Evolutionary conservation across 2,329 filamentous ascomycete species (phyloP), one percentile per base, ranked within the genome.

Genomic region (Talaromyces pinophilus): DNA sequence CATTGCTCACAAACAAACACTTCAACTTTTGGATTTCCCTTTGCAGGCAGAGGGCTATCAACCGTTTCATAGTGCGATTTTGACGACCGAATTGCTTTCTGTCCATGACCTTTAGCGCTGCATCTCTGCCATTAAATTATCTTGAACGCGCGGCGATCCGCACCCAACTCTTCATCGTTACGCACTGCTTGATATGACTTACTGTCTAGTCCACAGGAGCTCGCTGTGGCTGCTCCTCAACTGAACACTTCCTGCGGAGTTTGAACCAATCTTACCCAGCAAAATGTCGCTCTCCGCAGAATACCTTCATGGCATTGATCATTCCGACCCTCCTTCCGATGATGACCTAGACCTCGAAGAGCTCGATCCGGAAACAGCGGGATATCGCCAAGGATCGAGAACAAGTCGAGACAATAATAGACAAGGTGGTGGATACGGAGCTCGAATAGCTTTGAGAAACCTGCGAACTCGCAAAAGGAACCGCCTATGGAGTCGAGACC

Each of bases 391-490:
- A 42, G 63, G 68, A 8, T 57, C 70, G 28, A 70, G 73, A 42
- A 38, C 64, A 15, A 76, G 75, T 28, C 69, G 71, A 54, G 76
- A 78, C 22, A 75, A 76, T 33, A 64, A 72, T 1, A 65, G 68
- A 15, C 69, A 68, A 54, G 71, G 72, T 67, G 67, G 70, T 64
- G 69, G 72, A 44, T 76, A 76, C 71, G 77, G 75, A 22, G 76
- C 78, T n/a, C 77, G 76, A 11, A 81, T 82, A 62, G 79, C 80
- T 3, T 67, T 82, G 42, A 76, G 78, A 59, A 87, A 85, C 70
- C 72, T 88, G 68, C 80, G 86, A 46, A 80, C 82, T 50, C 83
- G 82, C 22, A 77, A 81, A 62, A 73, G 80, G 71, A 78, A 82
- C 69, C 78, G 77, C 44, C 75, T 78, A 64, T 80, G 77, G 78